Evolutionary conservation across 2,329 filamentous ascomycete genomes (phyloP), one percentile per base, ranked within the genome.

Genomic region (Colletotrichum phormii): DNA sequence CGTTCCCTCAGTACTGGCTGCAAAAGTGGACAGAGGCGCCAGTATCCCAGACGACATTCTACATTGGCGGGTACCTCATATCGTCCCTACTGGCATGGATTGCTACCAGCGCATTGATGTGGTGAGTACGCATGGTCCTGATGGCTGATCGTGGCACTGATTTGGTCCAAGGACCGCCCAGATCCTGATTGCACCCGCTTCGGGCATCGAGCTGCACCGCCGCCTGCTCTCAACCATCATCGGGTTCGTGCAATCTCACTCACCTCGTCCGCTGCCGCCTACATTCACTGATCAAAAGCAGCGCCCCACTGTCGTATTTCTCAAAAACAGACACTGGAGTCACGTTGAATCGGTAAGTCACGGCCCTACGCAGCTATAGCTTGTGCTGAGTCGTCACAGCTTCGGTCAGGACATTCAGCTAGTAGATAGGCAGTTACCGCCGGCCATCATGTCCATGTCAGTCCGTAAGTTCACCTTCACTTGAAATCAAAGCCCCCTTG

Each of bases 321-420:
- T 75, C 75, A 24, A 63, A 58, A 0, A 78, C 75, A 5, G 76
- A 78, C 51, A 71, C 60, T 5, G 77, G 77, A 13, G 67, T 67
- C 0, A 73, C 74, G 4, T 46, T 75, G 7, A 76, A 75, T 59
- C 73, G 78, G 49, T 68, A 1, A 2, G 68, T 53, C 18, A 15
- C 11, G 8, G 22, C 2, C 13, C 13, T 3, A 15, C 3, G 26
- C 9, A 4, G 18, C 3, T 4, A 4, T n/a, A 8, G 1, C 2
- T 18, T 4, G n/a, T 35, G 51, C 37, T 69, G 31, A 72, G 2
- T 13, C 12, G 3, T 57, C 5, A 4, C 15, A 68, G 69, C 3
- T 80, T 80, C 61, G 78, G 77, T n/a, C 78, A 78, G 57, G 78
- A 80, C 49, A 75, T 77, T 2, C 75, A 75, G 13, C 46, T 79